Conservation (phyloP, 176 grass and related monocot species). For the Lolium perenne region DNA sequence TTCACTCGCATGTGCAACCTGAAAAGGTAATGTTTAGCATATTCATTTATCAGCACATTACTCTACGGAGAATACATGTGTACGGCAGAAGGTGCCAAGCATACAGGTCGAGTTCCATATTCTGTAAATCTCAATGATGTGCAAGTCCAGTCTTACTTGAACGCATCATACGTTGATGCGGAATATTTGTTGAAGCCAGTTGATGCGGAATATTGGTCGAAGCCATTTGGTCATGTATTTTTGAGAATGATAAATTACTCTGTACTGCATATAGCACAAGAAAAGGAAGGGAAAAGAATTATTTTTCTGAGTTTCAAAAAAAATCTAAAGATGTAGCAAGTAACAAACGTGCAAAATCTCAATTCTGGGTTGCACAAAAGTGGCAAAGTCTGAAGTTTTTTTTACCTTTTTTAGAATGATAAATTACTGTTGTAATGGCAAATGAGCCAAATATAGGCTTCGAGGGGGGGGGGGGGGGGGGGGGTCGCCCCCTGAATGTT, state of each 20-base stretch:
- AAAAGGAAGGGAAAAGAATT: no score
- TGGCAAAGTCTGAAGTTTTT: no score
- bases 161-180: slow-evolving; percentile 70
- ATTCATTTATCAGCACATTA: slow-evolving; percentile 52
- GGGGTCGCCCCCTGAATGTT: slow-evolving; percentile 29
- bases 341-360: no score
- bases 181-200: slow-evolving; percentile 61
- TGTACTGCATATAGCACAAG: no score
- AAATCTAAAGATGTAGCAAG: no score
- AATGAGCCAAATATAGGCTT: no score
- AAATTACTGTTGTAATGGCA: no score
- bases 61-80: slow-evolving; percentile 82
- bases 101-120: slow-evolving; percentile 54
- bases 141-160: slow-evolving; percentile 68
- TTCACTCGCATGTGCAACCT: not conserved
- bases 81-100: slow-evolving; percentile 65
- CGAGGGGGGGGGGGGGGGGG: no score
- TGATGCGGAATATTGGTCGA: slow-evolving; percentile 38
- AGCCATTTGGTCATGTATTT: no score
- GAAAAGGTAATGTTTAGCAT: not conserved
- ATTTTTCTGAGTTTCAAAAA: no score
- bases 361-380: no score
- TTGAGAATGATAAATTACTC: not conserved
- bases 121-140: slow-evolving; percentile 58
- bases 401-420: no score